Base-by-base conservation (phyloP, 2,329 filamentous ascomycete genomes). In the Domatiomyces catenatus region DNA sequence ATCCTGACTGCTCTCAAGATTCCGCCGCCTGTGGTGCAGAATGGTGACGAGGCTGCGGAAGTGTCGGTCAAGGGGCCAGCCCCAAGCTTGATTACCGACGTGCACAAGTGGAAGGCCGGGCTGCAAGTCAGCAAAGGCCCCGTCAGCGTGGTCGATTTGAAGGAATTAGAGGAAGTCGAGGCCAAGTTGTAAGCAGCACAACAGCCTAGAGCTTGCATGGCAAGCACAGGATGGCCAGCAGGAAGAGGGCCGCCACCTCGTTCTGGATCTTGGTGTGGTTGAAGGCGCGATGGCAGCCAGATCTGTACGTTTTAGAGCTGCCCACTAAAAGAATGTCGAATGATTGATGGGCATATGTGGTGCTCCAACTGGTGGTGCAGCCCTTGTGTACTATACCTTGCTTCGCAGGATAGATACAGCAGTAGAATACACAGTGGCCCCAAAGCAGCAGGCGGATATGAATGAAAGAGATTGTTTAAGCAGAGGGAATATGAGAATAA, bases 151-250 rank as follows among this genome's bases (percentile, higher is more conserved):
- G 81, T 77, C 62, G 83, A 92, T 57, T 66, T 96, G 50, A 83
- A 75, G 54, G 84, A 88, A 61, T 96, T 90, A 66, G 85, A 94
- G 64, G 90, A 95, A 53, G 72, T 82, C 53, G 86, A 86, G 56
- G 70, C 85, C 12, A 95, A 95, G 71, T 74, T 95, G 51, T 90
- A 65, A 75, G 45, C 6, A 26, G 18, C 15, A 45, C 10, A 39
- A 39, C 7, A 15, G 32, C 15, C 32, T 5, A 39, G 8, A 36
- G 12, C 10, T 32, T 15, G 32, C 24, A 42, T 15, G 44, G 15
- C 19, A 49, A 4, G 6, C n/a, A n/a, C n/a, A n/a, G n/a, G n/a
- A n/a, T n/a, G n/a, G n/a, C 52, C 4, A 58, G 46, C 6, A 55
- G 51, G 12, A 58, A 45, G 1, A 58, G 47, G 26, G 50, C 48